Conservation (phyloP, 139 green algal genomes). For the Coelastrella sp. region DNA sequence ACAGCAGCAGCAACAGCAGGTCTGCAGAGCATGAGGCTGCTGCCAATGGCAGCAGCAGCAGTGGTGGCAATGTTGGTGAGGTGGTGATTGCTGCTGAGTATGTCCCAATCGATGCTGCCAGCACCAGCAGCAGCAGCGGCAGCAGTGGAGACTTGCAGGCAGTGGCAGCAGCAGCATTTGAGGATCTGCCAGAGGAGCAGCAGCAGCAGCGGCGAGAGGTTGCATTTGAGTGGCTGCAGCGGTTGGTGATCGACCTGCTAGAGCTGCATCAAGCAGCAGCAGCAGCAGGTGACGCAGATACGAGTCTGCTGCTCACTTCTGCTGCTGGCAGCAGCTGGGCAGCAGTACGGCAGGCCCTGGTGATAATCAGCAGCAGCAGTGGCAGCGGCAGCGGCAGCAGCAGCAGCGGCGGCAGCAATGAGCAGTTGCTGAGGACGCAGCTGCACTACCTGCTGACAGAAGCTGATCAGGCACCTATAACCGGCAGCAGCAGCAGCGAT, state of each 20-base stretch:
- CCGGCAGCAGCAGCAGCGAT: conserved; percentile 36
- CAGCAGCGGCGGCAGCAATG: conserved; percentile 27
- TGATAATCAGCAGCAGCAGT: neutral
- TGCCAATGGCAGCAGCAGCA: neutral
- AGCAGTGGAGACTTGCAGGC: too few species aligned
- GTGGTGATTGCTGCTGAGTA: conserved; percentile 30
- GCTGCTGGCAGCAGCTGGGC: conserved; percentile 31
- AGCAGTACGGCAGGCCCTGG: conserved; percentile 26
- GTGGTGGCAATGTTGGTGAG: neutral
- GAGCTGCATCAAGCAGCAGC: conserved; percentile 9
- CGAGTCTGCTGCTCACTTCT: neutral
- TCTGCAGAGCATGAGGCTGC: neutral
- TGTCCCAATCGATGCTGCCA: neutral
- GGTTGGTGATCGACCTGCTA: conserved; percentile 11
- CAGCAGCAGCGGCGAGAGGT: conserved; percentile 40
- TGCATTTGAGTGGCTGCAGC: conserved; percentile 39
- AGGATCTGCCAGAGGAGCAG: neutral
- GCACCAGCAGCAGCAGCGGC: neutral
- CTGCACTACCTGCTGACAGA: conserved; percentile 26
- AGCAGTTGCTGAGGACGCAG: conserved; percentile 30
- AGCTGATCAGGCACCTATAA: neutral
- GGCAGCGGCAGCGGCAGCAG: conserved; percentile 6
- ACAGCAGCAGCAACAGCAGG: conserved; percentile 14
- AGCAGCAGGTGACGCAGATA: conserved; percentile 18
- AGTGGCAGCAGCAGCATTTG: conserved; percentile 20